These are phyloP conservation scores for Coprinopsis marcescibilis DNA, from an alignment of 768 basidiomycete species.

Conservation along the genomic window DNA sequence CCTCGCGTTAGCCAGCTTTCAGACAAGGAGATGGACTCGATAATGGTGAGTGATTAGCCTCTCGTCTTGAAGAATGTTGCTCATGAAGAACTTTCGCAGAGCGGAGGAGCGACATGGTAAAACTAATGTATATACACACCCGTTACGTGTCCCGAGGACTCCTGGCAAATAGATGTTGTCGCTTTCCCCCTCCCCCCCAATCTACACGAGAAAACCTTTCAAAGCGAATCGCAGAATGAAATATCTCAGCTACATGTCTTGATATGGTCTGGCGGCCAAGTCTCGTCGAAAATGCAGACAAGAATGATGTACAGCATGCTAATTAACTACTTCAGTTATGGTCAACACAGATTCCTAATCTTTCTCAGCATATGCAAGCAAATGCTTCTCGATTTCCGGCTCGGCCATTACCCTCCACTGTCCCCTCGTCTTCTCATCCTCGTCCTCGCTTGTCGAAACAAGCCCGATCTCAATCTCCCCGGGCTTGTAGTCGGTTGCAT, in stretches of 20 bases:
- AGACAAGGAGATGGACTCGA: conserved; percentile 58
- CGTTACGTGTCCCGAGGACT: conserved; percentile 14
- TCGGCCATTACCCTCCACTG: conserved; percentile 76
- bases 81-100: conserved; percentile 38
- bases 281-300: too few species aligned
- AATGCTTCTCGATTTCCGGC: conserved; percentile 70
- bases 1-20: conserved; percentile 43
- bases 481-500: conserved; percentile 93
- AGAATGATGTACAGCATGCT: too few species aligned
- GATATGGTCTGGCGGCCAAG: too few species aligned
- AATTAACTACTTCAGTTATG: too few species aligned
- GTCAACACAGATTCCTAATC: conserved; percentile 53
- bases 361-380: conserved; percentile 86
- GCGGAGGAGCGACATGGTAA: conserved; percentile 55
- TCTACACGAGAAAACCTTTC: too few species aligned
- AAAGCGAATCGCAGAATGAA: too few species aligned
- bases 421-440: conserved; percentile 65
- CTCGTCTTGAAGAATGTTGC: too few species aligned
- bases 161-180: conserved; percentile 4
- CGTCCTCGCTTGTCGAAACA: conserved; percentile 70
- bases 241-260: too few species aligned
- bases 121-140: too few species aligned
- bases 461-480: conserved; percentile 96
- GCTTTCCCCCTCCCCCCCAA: too few species aligned
- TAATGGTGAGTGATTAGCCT: conserved; percentile 42